Evolutionary conservation across 305 asterid genomes (phyloP).

Genomic region (Striga hermonthica): DNA sequence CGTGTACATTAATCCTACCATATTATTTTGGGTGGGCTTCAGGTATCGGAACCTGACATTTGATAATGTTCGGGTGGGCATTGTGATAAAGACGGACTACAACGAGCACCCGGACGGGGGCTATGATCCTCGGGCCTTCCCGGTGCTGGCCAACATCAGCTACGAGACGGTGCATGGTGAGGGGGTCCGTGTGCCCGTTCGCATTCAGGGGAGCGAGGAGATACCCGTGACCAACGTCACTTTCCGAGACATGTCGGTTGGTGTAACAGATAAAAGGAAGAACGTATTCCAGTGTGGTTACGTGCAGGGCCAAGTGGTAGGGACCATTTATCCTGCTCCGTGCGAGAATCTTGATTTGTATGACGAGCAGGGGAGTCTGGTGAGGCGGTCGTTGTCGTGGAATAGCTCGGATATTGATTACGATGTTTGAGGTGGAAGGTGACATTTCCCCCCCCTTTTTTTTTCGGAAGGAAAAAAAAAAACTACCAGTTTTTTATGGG

Average conservation of each 20-base stretch:
- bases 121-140: slow-evolving; percentile 73
- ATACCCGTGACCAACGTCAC: slow-evolving; percentile 60
- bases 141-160: slow-evolving; percentile 61
- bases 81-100: slow-evolving; percentile 87
- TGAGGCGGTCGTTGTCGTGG: slow-evolving; percentile 43
- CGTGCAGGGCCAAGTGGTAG: slow-evolving; percentile 63
- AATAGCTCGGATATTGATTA: slow-evolving; percentile 65
- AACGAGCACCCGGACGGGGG: slow-evolving; percentile 80
- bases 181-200: slow-evolving; percentile 83
- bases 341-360: slow-evolving; percentile 64
- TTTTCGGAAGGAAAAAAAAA: too few relatives aligned
- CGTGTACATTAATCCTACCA: too few relatives aligned
- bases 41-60: slow-evolving; percentile 47
- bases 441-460: too few relatives aligned
- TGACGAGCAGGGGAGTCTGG: slow-evolving; percentile 53
- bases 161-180: slow-evolving; percentile 72
- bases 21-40: neutral
- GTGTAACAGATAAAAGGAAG: slow-evolving; percentile 57
- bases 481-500: too few relatives aligned
- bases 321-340: slow-evolving; percentile 60
- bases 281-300: slow-evolving; percentile 65
- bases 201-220: slow-evolving; percentile 68
- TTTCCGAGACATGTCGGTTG: slow-evolving; percentile 59
- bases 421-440: slow-evolving; percentile 37
- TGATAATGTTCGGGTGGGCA: slow-evolving; percentile 70